Base-by-base conservation (phyloP, 495 filamentous ascomycete genomes). In the Symbiotaphrina buchneri region DNA sequence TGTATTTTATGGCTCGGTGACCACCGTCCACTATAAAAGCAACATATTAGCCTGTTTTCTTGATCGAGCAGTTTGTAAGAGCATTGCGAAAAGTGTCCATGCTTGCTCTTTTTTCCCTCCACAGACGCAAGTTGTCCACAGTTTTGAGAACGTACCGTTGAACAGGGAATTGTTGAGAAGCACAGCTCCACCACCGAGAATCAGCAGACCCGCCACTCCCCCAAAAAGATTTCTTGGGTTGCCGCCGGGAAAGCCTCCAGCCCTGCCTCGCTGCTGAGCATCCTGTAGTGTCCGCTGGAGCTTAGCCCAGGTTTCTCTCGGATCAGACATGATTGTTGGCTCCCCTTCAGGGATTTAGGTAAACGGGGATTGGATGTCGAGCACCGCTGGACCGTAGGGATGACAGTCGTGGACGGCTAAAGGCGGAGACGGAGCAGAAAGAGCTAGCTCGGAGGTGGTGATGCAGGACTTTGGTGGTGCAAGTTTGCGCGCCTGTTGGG, bases 1-100 rank as follows among this genome's bases (percentile, higher is more conserved):
- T 82, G 59, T 97, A 97, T 52, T 97, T 97, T 60, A 97, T 97
- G 30, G 87, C 87, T 49, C 87, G 73, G 60, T 95, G 87, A 59
- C 87, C 87, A 72, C 87, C 87, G 48, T 97, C 87, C 40, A 97
- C 87, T 80, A 35, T 16, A 13, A 10, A 10, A 35, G 11, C 11
- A 18, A 19, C 5, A 23, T 20, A 23, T 15, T 19, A 43, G 32
- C 10, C 26, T 16, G 5, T 3, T 15, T 15, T n/a, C 13, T n/a
- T n/a, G n/a, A n/a, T n/a, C n/a, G n/a, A n/a, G n/a, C n/a, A n/a
- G n/a, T n/a, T n/a, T n/a, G n/a, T n/a, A n/a, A n/a, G n/a, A n/a
- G n/a, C n/a, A n/a, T n/a, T n/a, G n/a, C n/a, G n/a, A n/a, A n/a
- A n/a, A n/a, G n/a, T n/a, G n/a, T n/a, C n/a, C n/a, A n/a, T n/a